phyloP scores from a whole-genome alignment of 208 protist genomes.

The Tritrichomonas foetus region DNA sequence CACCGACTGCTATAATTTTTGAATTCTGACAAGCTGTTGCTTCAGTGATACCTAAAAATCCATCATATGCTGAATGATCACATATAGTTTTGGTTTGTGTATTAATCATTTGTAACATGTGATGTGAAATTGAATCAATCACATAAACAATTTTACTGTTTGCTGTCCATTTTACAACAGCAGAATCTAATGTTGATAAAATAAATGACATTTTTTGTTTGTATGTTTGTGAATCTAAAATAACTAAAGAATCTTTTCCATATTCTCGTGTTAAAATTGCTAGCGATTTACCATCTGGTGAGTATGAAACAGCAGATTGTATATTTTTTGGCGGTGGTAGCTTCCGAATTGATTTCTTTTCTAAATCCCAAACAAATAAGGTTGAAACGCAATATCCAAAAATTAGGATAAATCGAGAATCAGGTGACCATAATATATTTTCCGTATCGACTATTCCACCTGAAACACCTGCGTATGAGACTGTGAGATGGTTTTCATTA shows the following conservation, averaged over 20 bases:
- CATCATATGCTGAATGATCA: conserved; percentile 24
- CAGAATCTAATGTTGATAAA: neutral
- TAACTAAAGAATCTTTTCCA: neutral
- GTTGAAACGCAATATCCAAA: neutral
- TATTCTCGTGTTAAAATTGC: neutral
- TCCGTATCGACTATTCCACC: neutral
- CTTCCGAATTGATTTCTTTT: neutral
- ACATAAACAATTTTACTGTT: neutral
- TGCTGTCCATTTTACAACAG: neutral
- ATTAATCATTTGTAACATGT: neutral
- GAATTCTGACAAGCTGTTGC: neutral
- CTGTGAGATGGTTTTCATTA: neutral
- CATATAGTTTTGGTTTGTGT: neutral
- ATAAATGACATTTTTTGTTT: neutral
- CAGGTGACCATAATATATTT: neutral
- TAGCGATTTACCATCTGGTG: neutral
- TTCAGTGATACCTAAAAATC: neutral
- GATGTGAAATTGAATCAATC: neutral
- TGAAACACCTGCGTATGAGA: neutral
- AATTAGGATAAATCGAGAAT: neutral
- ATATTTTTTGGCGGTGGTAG: neutral
- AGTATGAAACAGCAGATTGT: neutral
- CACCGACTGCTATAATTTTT: neutral
- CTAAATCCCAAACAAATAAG: neutral
- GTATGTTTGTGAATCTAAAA: neutral